Evolutionary conservation across 2,329 filamentous ascomycete genomes (phyloP).

Genomic region (Ambrosiella cleistominuta): DNA sequence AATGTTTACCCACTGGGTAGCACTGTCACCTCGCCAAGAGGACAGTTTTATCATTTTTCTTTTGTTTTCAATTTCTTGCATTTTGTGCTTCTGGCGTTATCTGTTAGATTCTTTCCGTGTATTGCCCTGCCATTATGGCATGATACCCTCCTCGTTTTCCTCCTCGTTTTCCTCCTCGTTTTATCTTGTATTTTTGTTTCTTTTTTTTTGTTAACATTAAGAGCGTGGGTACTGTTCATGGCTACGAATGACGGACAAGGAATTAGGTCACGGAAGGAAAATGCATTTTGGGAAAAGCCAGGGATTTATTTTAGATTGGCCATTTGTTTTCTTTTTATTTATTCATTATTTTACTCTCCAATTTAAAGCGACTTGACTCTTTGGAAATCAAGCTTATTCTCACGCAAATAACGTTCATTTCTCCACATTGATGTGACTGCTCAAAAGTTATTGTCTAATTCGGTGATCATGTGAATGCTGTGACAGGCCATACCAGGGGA

Average conservation of each 20-base stretch:
- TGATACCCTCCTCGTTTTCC: conserved; percentile 1
- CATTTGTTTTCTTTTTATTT: not conserved
- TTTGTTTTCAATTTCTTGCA: not conserved
- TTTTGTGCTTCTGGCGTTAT: conserved; percentile 3
- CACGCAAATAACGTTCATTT: not conserved
- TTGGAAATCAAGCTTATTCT: not conserved
- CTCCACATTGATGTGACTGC: not conserved
- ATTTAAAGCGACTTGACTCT: not conserved
- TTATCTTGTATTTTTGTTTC: not conserved
- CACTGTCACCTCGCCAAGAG: not conserved
- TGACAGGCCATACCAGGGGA: not conserved
- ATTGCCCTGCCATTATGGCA: not conserved
- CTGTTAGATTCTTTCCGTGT: not conserved
- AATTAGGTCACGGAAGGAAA: not conserved
- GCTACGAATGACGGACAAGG: not conserved
- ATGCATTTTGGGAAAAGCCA: not conserved
- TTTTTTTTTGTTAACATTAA: not conserved
- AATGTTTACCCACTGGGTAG: not conserved
- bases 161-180: not conserved
- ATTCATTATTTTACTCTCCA: not conserved
- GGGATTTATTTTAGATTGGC: not conserved
- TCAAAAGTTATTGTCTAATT: not conserved
- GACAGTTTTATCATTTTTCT: not conserved
- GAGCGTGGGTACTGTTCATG: not conserved
- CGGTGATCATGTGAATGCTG: not conserved